Base-by-base conservation (phyloP, 345 rosid genomes). In the Zanthoxylum bungeanum region DNA sequence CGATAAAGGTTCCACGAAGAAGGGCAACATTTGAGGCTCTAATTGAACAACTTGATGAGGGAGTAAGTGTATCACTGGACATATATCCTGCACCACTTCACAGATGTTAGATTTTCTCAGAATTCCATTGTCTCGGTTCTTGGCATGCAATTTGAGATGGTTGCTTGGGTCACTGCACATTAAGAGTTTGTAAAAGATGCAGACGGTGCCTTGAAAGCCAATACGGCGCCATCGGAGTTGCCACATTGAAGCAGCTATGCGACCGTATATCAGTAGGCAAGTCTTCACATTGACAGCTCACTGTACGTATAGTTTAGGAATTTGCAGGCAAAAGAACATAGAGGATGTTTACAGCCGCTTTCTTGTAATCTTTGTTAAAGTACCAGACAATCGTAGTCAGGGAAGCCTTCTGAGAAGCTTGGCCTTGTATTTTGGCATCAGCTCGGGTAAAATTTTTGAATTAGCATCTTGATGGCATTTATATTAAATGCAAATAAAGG, bases 1-100 rank as follows among this genome's bases (percentile, higher is more conserved):
- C 93, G 31, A 88, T 88, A 72, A 91, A 87, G 79, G 97, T 91
- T 86, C 93, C 93, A 46, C 84, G 90, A 36, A 85, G 93, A 73
- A 85, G 91, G 81, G 91, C 91, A 56, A 90, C 96, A 46, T 91
- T 89, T 82, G 94, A 90, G 81, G 96, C 98, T 66, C 81, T 93
- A 64, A 82, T 90, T 70, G 87, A 94, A 4, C 98, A 93, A 79
- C 96, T 93, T 56, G 97, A 93, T 50, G 96, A n/a, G 96, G 58
- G 98, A 91, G 97, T 93, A 83, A 90, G 98, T 80, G 14, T 65
- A 34, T 63, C 40, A 61, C 64, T 89, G 74, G 91, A 93, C 71
- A 60, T 93, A 74, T 90, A 87, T 74, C 87, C 96, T 69, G 96
- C 96, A 7, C 94, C 90, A 3, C 89, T 90, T 36, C 94, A 90